Percentiles rank a stretch among this genome's conserved stretches.
These are phyloP conservation scores for Silene conica DNA, from an alignment of 148 eudicot genomes.

Conservation along the genomic window DNA sequence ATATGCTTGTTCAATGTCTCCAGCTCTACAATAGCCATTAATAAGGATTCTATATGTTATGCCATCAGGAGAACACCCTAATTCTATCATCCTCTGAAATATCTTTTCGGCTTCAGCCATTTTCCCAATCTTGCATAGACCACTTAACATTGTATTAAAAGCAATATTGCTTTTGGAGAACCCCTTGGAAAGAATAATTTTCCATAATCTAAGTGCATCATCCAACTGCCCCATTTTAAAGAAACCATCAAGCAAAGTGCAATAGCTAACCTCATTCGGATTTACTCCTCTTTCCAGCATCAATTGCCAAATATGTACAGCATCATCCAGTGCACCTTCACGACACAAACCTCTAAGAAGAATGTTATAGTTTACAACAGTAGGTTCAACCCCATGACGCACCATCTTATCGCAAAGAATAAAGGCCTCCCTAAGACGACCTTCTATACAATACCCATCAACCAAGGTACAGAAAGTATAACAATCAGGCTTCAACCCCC, in stretches of 20 bases:
- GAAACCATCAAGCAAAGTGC: constrained; percentile 63
- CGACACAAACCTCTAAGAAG: constrained; percentile 66
- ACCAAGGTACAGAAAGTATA: constrained; percentile 72
- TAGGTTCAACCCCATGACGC: constrained; percentile 38
- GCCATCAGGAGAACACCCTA: constrained; percentile 61
- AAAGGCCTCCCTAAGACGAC: constrained; percentile 46
- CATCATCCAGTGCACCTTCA: constrained; percentile 45
- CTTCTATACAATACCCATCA: constrained; percentile 60
- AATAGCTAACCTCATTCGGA: constrained; percentile 60
- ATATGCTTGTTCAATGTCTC: constrained; percentile 47
- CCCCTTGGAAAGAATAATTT: constrained; percentile 49
- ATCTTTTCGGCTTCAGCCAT: constrained; percentile 59
- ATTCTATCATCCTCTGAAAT: constrained; percentile 54
- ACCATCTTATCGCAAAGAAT: constrained; percentile 58
- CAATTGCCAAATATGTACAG: constrained; percentile 39
- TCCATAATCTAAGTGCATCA: constrained; percentile 57
- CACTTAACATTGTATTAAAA: constrained; percentile 69
- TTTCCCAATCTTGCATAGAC: constrained; percentile 70
- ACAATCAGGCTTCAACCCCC: constrained; percentile 70
- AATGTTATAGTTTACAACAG: constrained; percentile 62
- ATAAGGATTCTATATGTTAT: constrained; percentile 50
- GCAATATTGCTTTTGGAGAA: constrained; percentile 33
- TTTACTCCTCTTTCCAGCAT: constrained; percentile 56
- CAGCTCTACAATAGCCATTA: constrained; percentile 57
- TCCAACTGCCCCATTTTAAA: constrained; percentile 46